phyloP scores from a whole-genome alignment of 2,329 filamentous ascomycete genomes.

The Pestalotiopsis sp. region DNA sequence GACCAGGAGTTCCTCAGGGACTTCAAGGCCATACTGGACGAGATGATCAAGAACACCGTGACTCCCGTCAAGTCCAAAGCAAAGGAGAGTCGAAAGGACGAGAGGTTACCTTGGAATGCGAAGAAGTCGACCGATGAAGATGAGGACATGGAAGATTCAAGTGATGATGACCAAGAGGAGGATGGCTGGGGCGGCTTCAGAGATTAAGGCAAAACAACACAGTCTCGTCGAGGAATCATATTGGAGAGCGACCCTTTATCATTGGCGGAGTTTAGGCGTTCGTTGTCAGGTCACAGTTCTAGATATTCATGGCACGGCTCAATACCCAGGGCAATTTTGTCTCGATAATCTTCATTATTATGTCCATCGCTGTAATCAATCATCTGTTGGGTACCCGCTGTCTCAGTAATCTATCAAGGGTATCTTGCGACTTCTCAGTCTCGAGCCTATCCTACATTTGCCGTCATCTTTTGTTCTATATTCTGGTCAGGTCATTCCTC shows the following conservation, averaged over 20 bases:
- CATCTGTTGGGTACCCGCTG: neutral
- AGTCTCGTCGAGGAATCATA: neutral
- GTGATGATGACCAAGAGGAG: conserved; percentile 45
- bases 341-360: neutral
- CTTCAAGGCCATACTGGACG: conserved; percentile 58
- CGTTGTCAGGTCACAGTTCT: conserved; percentile 13
- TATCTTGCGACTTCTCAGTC: conserved; percentile 10
- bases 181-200: conserved; percentile 72
- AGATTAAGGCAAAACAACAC: conserved; percentile 45
- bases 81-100: conserved; percentile 72
- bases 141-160: conserved; percentile 32
- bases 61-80: conserved; percentile 75
- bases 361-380: neutral
- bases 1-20: conserved; percentile 49
- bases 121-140: conserved; percentile 35
- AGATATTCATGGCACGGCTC: conserved; percentile 13
- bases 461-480: neutral
- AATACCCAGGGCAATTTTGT: conserved; percentile 7
- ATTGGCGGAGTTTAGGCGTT: conserved; percentile 13
- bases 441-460: neutral
- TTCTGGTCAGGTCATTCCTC: no score
- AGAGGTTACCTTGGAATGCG: conserved; percentile 68
- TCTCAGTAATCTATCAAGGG: conserved; percentile 9
- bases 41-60: conserved; percentile 60
- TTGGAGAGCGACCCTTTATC: neutral